A percentile compares a stretch with the other conserved stretches of the same genome.
These are phyloP conservation scores for Fusarium pseudonygamai DNA, from an alignment of 2,329 filamentous ascomycete genomes.

Conservation along the genomic window DNA sequence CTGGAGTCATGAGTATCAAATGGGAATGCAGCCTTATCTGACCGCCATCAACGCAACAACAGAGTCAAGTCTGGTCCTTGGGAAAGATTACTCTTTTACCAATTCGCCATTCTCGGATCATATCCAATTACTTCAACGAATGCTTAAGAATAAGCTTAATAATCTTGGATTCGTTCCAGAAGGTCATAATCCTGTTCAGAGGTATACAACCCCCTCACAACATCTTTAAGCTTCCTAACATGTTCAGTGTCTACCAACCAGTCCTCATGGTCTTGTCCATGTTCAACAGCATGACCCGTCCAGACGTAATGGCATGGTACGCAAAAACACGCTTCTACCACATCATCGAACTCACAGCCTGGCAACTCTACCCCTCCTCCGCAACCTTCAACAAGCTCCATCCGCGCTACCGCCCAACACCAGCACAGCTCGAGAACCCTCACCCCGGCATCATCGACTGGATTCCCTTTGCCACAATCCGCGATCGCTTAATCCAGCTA, in stretches of 20 bases:
- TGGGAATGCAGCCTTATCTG: slow-evolving; percentile 42
- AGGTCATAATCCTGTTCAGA: slow-evolving; percentile 17
- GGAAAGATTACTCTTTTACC: slow-evolving; percentile 40
- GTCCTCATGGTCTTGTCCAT: slow-evolving; percentile 46
- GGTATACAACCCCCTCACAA: background rate
- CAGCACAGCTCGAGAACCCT: slow-evolving; percentile 34
- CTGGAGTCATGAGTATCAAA: slow-evolving; percentile 46
- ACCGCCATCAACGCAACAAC: slow-evolving; percentile 38
- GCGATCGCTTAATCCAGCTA: slow-evolving; percentile 43
- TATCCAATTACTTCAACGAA: slow-evolving; percentile 40
- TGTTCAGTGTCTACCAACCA: slow-evolving; percentile 39
- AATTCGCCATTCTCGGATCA: slow-evolving; percentile 48
- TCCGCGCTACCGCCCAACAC: slow-evolving; percentile 43
- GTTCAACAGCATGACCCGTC: slow-evolving; percentile 49
- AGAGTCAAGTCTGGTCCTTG: slow-evolving; percentile 29
- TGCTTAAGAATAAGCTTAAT: slow-evolving; percentile 39
- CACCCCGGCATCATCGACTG: slow-evolving; percentile 47
- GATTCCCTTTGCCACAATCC: slow-evolving; percentile 45
- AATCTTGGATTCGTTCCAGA: slow-evolving; percentile 25
- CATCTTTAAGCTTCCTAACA: background rate
- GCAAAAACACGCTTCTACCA: slow-evolving; percentile 53
- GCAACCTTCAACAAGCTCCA: slow-evolving; percentile 43
- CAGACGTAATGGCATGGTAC: slow-evolving; percentile 50
- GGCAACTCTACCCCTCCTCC: slow-evolving; percentile 45
- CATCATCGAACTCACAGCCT: slow-evolving; percentile 48